phyloP scores from a whole-genome alignment of 805 yeast species.

The Saccharomyces cerevisiae region DNA sequence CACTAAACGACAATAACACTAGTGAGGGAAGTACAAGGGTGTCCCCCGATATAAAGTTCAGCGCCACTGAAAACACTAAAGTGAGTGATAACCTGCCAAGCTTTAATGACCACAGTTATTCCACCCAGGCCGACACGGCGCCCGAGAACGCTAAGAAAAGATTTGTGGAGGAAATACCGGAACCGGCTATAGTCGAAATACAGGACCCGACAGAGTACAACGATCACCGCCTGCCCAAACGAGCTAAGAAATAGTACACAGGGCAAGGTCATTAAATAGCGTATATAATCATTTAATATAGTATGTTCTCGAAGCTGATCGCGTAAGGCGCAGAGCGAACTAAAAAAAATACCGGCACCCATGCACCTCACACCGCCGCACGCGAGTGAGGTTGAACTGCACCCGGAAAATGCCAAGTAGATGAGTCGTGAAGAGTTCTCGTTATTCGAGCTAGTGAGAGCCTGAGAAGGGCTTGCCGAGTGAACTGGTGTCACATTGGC shows the following conservation, averaged over 20 bases:
- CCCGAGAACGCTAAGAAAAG: slow-evolving; percentile 1
- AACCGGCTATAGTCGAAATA: not conserved
- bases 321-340: not conserved
- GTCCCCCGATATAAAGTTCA: not conserved
- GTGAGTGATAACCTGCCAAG: not conserved
- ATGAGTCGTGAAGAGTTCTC: slow-evolving; percentile 3
- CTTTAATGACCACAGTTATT: not conserved
- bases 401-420: slow-evolving; percentile 1
- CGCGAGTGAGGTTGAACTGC: not conserved
- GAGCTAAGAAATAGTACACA: not conserved
- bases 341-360: not conserved
- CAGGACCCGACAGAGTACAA: slow-evolving; percentile 1
- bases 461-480: slow-evolving; percentile 1
- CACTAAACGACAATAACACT: not conserved
- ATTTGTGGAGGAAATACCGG: slow-evolving; percentile 3
- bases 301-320: not conserved
- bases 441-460: slow-evolving; percentile 2
- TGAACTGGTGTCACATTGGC: not conserved
- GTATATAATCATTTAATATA: not conserved
- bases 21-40: not conserved
- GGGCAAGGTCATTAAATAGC: not conserved
- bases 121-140: not conserved
- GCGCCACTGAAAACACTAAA: not conserved
- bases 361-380: not conserved
- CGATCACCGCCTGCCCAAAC: not conserved